Conservation (phyloP, 345 rosid genomes). For the Bruguiera gymnorhiza region DNA sequence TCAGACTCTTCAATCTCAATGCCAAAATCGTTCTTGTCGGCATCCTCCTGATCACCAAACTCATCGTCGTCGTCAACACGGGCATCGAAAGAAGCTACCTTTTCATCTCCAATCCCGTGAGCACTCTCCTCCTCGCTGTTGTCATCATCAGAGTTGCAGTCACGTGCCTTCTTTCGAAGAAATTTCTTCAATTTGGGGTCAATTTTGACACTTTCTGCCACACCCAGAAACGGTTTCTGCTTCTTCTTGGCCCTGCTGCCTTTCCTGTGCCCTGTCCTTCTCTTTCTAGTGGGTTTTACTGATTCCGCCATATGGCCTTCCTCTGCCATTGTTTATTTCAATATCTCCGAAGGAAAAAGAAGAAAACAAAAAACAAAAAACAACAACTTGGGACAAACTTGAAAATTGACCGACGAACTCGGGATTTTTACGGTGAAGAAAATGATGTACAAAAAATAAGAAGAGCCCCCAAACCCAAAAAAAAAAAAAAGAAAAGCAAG, state of each 20-base stretch:
- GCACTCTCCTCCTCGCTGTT: too few relatives aligned
- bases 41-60: slow-evolving; percentile 17
- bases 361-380: too few relatives aligned
- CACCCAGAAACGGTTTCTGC: slow-evolving; percentile 30
- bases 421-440: too few relatives aligned
- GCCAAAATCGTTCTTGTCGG: slow-evolving; percentile 20
- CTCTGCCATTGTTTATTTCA: slow-evolving; percentile 32
- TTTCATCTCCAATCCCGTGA: slow-evolving; percentile 2
- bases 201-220: slow-evolving; percentile 45
- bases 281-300: slow-evolving; percentile 32
- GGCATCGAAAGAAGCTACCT: slow-evolving; percentile 5
- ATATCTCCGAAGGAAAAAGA: neutral
- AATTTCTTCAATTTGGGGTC: slow-evolving; percentile 52
- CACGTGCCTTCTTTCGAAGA: slow-evolving; percentile 68
- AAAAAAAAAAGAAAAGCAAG: too few relatives aligned
- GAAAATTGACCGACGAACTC: too few relatives aligned
- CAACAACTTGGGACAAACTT: too few relatives aligned
- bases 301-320: slow-evolving; percentile 29
- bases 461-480: too few relatives aligned
- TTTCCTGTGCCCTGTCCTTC: slow-evolving; percentile 49
- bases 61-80: slow-evolving; percentile 2
- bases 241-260: slow-evolving; percentile 44
- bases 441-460: too few relatives aligned
- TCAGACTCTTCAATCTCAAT: slow-evolving; percentile 29
- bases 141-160: slow-evolving; percentile 72